Evolutionary conservation across 768 basidiomycete species (phyloP).

Genomic region (Phaeotremella fagi): DNA sequence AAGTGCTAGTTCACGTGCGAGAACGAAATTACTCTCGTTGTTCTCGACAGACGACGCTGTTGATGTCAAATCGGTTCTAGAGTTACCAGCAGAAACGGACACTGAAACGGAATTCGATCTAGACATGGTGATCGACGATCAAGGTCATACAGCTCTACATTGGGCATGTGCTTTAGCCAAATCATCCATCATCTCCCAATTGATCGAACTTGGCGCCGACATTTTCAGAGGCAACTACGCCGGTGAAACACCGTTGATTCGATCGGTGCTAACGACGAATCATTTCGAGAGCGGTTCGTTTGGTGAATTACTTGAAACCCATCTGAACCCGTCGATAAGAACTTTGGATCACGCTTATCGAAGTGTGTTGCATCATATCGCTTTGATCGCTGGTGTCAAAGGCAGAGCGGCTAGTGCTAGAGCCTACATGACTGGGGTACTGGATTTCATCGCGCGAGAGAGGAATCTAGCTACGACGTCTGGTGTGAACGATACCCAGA

Average conservation of each 20-base stretch:
- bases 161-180: constrained; percentile 83
- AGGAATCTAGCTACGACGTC: constrained; percentile 43
- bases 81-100: constrained; percentile 20
- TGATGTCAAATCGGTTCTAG: constrained; percentile 26
- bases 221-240: constrained; percentile 84
- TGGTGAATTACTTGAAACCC: constrained; percentile 57
- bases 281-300: constrained; percentile 69
- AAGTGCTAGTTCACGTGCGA: constrained; percentile 18
- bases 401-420: constrained; percentile 76
- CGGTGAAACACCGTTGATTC: constrained; percentile 90
- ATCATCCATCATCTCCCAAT: constrained; percentile 60
- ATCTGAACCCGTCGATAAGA: constrained; percentile 68
- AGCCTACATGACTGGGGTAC: constrained; percentile 86
- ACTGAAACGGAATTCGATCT: constrained; percentile 55
- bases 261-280: constrained; percentile 83
- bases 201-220: constrained; percentile 77
- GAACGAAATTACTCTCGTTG: constrained; percentile 43
- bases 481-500: constrained; percentile 21
- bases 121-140: constrained; percentile 85
- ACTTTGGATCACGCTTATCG: constrained; percentile 83
- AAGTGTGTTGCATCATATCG: constrained; percentile 85
- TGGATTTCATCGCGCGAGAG: constrained; percentile 65
- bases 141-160: constrained; percentile 90
- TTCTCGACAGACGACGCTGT: constrained; percentile 31
- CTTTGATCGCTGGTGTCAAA: constrained; percentile 83